Evolutionary conservation across 805 yeast species (phyloP), one percentile per base, ranked within the genome.

Genomic region (Myxozyma monticola): DNA sequence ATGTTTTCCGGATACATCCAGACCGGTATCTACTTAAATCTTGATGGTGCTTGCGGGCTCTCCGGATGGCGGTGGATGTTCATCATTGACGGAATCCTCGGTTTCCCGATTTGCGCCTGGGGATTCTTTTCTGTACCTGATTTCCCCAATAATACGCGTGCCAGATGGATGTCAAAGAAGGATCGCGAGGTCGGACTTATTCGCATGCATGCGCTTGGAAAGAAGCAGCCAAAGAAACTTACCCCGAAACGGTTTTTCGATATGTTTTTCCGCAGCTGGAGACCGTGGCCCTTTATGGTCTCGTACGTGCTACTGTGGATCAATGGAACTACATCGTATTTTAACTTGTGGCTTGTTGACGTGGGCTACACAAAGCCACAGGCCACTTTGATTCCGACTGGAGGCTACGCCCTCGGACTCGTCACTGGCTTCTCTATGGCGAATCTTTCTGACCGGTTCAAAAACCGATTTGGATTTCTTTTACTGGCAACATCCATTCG

Each of bases 1-100:
- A 70, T 83, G 55, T 79, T 85, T 20, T 73, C 85, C 0, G 85
- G 87, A 38, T 76, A 80, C 52, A 68, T 84, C 37, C 83, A 82
- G 58, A 78, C 83, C 15, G 78, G 83, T 12, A 74, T 81, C 25
- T 75, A 70, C 51, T 60, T 71, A 17, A 59, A 66, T 29, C 62
- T 84, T 59, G 67, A 73, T 45, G 86, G 84, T 28, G 68, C 62
- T 10, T 61, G 63, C 37, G 88, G 88, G 0, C 68, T 77, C 12
- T 73, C 74, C 6, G 81, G 86, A 8, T 84, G 88, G 88, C 75
- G 82, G 70, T 54, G 58, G 57, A 31, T 54, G 37, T 54, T 54
- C 20, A 51, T 54, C 24, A 54, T 54, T 29, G 57, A 53, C 36
- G 57, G 57, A 14, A 28, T 49, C 22, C 50, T 50, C 31, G 54